These are phyloP conservation scores for Acephala macrosclerotiorum DNA, from an alignment of 2,329 filamentous ascomycete species.

Conservation along the genomic window DNA sequence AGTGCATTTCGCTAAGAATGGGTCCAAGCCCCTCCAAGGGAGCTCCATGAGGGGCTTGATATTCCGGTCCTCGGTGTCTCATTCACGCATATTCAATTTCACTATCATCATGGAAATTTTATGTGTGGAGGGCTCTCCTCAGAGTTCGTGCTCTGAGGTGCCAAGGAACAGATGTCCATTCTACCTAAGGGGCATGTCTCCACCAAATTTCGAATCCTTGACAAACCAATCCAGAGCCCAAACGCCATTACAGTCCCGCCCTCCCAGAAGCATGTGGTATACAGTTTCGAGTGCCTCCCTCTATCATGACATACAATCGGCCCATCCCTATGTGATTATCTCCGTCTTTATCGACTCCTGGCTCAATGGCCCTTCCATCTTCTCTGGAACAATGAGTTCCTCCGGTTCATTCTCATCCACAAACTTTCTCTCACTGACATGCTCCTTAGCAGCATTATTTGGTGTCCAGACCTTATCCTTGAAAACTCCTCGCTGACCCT, in stretches of 20 bases:
- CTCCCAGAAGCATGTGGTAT: constrained; percentile 24
- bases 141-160: constrained; percentile 38
- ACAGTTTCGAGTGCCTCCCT: constrained; percentile 24
- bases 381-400: constrained; percentile 45
- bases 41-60: neutral
- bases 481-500: constrained; percentile 86
- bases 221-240: constrained; percentile 12
- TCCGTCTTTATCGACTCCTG: constrained; percentile 30
- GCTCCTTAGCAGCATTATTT: constrained; percentile 58
- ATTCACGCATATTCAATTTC: neutral
- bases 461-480: constrained; percentile 92
- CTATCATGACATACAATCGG: constrained; percentile 16
- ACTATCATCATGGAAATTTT: neutral
- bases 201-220: constrained; percentile 15
- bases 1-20: constrained; percentile 27
- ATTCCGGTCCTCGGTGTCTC: neutral
- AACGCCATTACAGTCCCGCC: constrained; percentile 23
- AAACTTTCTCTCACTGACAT: constrained; percentile 90
- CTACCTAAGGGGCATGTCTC: constrained; percentile 30
- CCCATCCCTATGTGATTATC: constrained; percentile 35
- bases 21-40: constrained; percentile 1
- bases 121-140: constrained; percentile 28
- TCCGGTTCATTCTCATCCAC: constrained; percentile 75
- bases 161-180: constrained; percentile 38
- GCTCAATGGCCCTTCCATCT: constrained; percentile 27